Percentiles rank a stretch among this genome's conserved stretches.
Evolutionary conservation across 352 stramenopile species (phyloP).

Genomic region (Pythium volutum): DNA sequence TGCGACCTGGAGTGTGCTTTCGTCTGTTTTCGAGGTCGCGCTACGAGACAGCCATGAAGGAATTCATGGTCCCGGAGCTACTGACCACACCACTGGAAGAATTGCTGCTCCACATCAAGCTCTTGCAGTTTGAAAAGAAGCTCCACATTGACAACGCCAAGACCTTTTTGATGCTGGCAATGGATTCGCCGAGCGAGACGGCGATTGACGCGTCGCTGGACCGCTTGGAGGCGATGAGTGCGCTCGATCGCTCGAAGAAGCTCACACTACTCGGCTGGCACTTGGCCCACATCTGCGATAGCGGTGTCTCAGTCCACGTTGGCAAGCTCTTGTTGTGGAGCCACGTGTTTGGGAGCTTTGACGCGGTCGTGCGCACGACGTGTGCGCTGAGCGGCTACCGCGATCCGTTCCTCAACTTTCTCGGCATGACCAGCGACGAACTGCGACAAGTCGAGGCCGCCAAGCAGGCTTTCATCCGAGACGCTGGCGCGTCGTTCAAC

Average conservation of each 20-base stretch:
- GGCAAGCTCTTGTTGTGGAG: conserved; percentile 70
- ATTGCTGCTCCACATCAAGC: conserved; percentile 70
- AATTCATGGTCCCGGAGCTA: conserved; percentile 75
- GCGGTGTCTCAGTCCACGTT: conserved; percentile 66
- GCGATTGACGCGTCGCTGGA: conserved; percentile 91
- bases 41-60: conserved; percentile 65
- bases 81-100: conserved; percentile 72
- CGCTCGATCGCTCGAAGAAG: conserved; percentile 32
- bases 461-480: conserved; percentile 51
- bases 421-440: conserved; percentile 64
- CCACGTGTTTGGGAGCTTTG: conserved; percentile 65
- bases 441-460: conserved; percentile 49
- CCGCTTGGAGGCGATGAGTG: conserved; percentile 80
- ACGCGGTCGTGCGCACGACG: conserved; percentile 56
- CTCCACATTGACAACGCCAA: conserved; percentile 63
- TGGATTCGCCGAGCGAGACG: conserved; percentile 91
- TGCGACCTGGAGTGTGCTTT: conserved; percentile 93
- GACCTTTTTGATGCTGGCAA: conserved; percentile 89
- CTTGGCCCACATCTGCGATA: conserved; percentile 61
- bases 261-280: conserved; percentile 77
- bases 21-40: conserved; percentile 65
- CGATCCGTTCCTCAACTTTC: conserved; percentile 70
- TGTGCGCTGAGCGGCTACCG: conserved; percentile 73
- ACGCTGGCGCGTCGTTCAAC: conserved; percentile 32
- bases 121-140: conserved; percentile 76